Conservation (phyloP, 306 rosid species). For the Vachellia collinsii region DNA sequence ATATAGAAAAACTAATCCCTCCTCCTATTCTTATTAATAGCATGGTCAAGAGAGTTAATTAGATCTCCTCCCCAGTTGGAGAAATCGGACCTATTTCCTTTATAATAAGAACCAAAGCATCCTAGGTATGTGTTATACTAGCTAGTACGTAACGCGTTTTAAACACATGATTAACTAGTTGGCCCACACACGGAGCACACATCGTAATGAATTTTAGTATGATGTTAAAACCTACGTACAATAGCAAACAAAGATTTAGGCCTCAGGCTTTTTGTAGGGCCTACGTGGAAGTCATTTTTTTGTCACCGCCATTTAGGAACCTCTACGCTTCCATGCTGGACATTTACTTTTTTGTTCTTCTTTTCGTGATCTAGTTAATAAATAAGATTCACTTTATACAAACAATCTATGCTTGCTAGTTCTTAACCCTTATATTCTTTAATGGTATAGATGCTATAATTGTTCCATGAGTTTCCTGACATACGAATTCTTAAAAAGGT, state of each 20-base stretch:
- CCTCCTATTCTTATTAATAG: not conserved
- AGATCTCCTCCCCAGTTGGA: not conserved
- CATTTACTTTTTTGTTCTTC: no score
- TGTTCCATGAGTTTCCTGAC: no score
- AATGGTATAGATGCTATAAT: no score
- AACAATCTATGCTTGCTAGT: no score
- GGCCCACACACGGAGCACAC: constrained; percentile 14
- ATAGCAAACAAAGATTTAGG: not conserved
- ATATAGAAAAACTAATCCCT: not conserved
- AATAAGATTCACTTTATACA: no score
- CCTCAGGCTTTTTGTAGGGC: not conserved
- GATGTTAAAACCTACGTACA: not conserved
- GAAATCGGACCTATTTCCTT: not conserved
- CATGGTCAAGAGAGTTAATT: not conserved
- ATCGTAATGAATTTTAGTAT: not conserved
- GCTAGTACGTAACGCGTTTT: not conserved
- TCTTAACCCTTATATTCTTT: no score
- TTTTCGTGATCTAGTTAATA: no score
- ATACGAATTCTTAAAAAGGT: no score
- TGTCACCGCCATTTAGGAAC: no score
- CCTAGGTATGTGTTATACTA: not conserved
- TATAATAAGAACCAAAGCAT: not conserved
- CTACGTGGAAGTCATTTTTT: no score
- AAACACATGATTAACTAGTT: not conserved
- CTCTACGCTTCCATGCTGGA: no score